Base-by-base conservation (phyloP, 129 eudicot species). In the Arctium minus region DNA sequence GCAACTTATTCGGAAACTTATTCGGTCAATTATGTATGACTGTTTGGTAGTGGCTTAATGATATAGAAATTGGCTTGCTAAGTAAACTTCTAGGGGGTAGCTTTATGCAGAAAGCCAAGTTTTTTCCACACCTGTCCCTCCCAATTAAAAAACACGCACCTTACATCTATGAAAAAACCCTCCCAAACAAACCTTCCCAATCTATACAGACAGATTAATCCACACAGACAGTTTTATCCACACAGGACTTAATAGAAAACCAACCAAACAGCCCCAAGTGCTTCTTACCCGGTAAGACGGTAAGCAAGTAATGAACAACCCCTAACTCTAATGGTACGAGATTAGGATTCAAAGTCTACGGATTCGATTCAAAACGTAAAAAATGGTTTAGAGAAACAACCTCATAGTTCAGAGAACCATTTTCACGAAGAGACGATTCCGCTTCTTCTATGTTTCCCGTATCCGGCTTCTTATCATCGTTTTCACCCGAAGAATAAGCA, bases 361-460 rank as follows among this genome's bases (percentile, higher is more conserved):
- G 73, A 60, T 37, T 33, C 72, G 46, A 76, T 35, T 69, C n/a
- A 68, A 64, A 8, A 50, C 11, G 31, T 6, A 29, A 62, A 39
- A 71, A 3, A 83, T 56, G 38, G 70, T 32, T 75, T 71, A 76
- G 64, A 82, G 36, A 79, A 85, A 62, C 56, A 74, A 96, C 99
- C 99, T 96, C 99, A 31, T 84, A 91, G 64, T 96, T 96, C 67
- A 96, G 83, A 76, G 87, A 83, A 85, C 97, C 97, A 46, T 90
- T 96, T 84, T 92, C 99, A 33, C 99, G 97, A 78, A 96, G 84
- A 82, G 99, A 93, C 35, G 90, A 86, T 74, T 96, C 99, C 1
- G 99, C 99, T 91, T 96, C 97, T 86, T 93, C 98, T 53, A 96
- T 91, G 81, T 93, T 91, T 77, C 97, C 92, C 38, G 91, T 89